Evolutionary conservation across 75 land plant genomes (phyloP).

Genomic region (Gnetum montanum): DNA sequence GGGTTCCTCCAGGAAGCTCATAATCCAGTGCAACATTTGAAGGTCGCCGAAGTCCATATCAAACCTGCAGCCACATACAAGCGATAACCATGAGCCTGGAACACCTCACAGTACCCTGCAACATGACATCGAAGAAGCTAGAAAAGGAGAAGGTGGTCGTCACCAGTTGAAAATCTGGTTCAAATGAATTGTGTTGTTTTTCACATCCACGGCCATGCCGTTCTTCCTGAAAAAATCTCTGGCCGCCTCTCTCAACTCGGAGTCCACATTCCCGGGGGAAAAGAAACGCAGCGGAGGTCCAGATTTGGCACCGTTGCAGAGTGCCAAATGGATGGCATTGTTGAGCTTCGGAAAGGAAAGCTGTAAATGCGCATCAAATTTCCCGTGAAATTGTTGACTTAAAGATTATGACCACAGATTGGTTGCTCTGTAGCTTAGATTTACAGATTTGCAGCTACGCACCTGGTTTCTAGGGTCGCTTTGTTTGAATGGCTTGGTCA

Average conservation of each 20-base stretch:
- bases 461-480: constrained; percentile 55
- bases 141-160: not conserved
- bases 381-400: not conserved
- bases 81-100: not conserved
- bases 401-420: too few species aligned
- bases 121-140: not conserved
- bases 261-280: constrained; percentile 33
- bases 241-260: constrained; percentile 51
- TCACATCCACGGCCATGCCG: constrained; percentile 50
- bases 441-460: not conserved
- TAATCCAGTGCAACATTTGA: constrained; percentile 57
- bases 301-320: constrained; percentile 46
- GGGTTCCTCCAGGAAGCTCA: constrained; percentile 48
- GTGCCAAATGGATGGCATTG: constrained; percentile 62
- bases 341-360: constrained; percentile 33
- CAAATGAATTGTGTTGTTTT: constrained; percentile 45
- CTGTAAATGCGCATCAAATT: constrained; percentile 14
- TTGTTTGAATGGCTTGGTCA: constrained; percentile 38
- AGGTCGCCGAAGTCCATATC: constrained; percentile 48
- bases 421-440: too few species aligned
- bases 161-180: constrained; percentile 65
- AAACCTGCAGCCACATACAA: constrained; percentile 30
- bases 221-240: constrained; percentile 50
- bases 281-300: constrained; percentile 57
- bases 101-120: not conserved